A percentile compares a stretch with the other conserved stretches of the same genome.
Conservation (phyloP, 2,329 filamentous ascomycete genomes). For the Cladophialophora exuberans region DNA sequence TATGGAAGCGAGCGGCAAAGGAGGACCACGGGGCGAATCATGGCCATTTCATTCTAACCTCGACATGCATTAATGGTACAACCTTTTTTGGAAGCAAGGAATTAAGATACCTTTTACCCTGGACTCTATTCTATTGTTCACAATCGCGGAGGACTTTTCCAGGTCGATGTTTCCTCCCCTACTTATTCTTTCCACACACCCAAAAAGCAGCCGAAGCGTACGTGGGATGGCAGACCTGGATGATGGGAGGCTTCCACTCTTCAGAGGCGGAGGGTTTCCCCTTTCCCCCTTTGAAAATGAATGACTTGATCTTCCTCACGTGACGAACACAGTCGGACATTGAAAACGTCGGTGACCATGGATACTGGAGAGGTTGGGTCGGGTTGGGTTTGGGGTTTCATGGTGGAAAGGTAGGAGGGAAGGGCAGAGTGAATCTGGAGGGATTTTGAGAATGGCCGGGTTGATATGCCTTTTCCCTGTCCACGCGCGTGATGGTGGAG, state of each 20-base stretch:
- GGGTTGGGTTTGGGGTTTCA: slow-evolving; percentile 1
- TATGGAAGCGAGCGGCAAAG: slow-evolving; percentile 3
- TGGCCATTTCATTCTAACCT: slow-evolving; percentile 17
- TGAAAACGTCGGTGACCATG: slow-evolving; percentile 44
- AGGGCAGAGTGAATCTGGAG: neutral
- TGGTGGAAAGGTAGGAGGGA: neutral
- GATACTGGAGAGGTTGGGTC: slow-evolving; percentile 50
- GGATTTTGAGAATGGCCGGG: no score
- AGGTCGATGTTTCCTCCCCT: slow-evolving; percentile 19
- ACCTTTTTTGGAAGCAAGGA: neutral
- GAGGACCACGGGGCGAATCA: slow-evolving; percentile 1
- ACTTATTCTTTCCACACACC: slow-evolving; percentile 19
- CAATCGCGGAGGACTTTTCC: no score
- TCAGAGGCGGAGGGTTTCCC: neutral
- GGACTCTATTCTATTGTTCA: no score
- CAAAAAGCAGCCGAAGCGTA: neutral
- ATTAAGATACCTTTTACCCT: neutral
- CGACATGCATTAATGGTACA: slow-evolving; percentile 23
- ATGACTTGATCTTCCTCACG: slow-evolving; percentile 42
- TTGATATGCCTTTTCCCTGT: no score
- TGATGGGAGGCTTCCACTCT: slow-evolving; percentile 15
- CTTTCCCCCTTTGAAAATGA: neutral
- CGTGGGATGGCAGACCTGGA: slow-evolving; percentile 30
- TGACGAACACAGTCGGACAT: slow-evolving; percentile 51
- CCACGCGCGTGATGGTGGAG: no score